Conservation (phyloP, 2,329 filamentous ascomycete species). For the Ophiostoma montium region DNA sequence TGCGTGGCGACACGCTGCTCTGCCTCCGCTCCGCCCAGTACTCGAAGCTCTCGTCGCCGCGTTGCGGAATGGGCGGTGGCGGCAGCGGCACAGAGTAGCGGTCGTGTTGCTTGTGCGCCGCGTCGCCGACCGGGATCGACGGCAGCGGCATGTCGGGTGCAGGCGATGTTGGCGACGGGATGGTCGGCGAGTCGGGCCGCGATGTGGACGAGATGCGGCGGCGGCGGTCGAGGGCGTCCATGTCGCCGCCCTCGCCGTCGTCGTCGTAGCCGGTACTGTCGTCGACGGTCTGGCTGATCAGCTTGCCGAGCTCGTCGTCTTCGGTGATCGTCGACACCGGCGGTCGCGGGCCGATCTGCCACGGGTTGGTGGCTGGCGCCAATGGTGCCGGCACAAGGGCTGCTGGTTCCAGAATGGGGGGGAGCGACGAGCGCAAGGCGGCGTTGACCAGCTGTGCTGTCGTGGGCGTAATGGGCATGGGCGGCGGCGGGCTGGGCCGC, state of each 20-base stretch:
- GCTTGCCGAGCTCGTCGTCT: slow-evolving; percentile 3
- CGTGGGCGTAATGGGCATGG: background rate
- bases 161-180: slow-evolving; percentile 5
- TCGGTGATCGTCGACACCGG: slow-evolving; percentile 11
- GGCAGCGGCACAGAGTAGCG: background rate
- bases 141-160: background rate
- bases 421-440: slow-evolving; percentile 3
- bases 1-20: background rate
- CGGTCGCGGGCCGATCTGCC: slow-evolving; percentile 12
- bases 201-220: slow-evolving; percentile 6
- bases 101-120: background rate
- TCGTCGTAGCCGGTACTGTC: background rate
- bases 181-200: slow-evolving; percentile 14
- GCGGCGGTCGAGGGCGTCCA: slow-evolving; percentile 7
- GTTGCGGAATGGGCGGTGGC: slow-evolving; percentile 1
- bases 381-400: too few relatives aligned
- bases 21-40: slow-evolving; percentile 1
- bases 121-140: background rate
- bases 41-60: slow-evolving; percentile 7
- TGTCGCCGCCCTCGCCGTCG: background rate
- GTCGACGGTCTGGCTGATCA: background rate
- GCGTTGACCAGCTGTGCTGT: background rate
- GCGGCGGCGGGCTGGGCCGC: background rate
- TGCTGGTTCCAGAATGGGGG: background rate
- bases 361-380: slow-evolving; percentile 12